Evolutionary conservation across 306 rosid species (phyloP).

Genomic region (Notholithocarpus densiflorus): DNA sequence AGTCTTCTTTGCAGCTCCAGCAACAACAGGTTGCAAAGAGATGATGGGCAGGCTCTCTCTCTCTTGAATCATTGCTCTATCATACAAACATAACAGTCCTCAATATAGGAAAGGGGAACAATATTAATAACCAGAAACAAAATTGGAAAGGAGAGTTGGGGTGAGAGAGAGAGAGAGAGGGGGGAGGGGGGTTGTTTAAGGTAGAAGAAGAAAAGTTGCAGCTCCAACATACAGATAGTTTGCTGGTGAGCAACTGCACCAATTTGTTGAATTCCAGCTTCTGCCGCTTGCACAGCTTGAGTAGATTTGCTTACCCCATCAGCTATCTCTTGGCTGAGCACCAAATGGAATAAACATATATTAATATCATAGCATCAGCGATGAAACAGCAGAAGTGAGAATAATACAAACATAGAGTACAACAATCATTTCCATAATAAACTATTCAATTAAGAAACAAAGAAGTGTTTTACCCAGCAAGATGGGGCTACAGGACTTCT

Average conservation of each 20-base stretch:
- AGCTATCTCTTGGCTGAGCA: slow-evolving; percentile 80
- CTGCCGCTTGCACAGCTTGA: slow-evolving; percentile 90
- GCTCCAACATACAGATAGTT: slow-evolving; percentile 67
- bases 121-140: neutral
- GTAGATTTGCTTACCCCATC: slow-evolving; percentile 85
- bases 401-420: neutral
- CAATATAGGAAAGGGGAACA: neutral
- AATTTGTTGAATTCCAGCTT: slow-evolving; percentile 77
- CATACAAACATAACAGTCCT: slow-evolving; percentile 8
- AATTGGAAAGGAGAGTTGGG: neutral
- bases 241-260: slow-evolving; percentile 73
- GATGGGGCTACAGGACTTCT: neutral
- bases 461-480: neutral
- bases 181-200: too few relatives aligned
- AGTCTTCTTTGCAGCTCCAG: slow-evolving; percentile 89
- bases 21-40: slow-evolving; percentile 75
- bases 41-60: slow-evolving; percentile 79
- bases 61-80: slow-evolving; percentile 82
- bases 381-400: neutral
- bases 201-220: neutral
- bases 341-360: slow-evolving; percentile 20
- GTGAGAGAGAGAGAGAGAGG: too few relatives aligned
- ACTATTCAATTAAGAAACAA: neutral
- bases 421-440: neutral
- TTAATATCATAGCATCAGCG: neutral